Evolutionary conservation across 2,329 filamentous ascomycete genomes (phyloP).

Genomic region (Aspergillus neotritici): DNA sequence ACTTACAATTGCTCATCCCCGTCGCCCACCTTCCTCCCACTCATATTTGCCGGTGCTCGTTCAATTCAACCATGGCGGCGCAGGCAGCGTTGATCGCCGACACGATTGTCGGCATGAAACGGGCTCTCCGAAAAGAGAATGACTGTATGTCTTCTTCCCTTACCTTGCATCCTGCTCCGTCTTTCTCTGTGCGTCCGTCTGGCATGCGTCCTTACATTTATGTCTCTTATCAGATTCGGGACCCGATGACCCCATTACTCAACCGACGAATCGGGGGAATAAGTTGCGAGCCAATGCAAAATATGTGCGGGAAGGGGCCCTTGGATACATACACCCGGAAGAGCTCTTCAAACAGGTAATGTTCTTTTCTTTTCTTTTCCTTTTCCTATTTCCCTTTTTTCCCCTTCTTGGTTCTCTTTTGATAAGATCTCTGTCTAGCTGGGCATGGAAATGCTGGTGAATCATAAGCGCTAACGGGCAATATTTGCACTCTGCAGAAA

Average conservation of each 20-base stretch:
- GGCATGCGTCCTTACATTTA: slow-evolving; percentile 9
- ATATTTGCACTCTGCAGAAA: slow-evolving; percentile 36
- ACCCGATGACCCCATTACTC: slow-evolving; percentile 50
- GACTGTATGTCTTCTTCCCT: slow-evolving; percentile 32
- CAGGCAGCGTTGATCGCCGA: slow-evolving; percentile 46
- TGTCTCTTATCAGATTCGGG: slow-evolving; percentile 25
- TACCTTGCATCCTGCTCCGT: background rate
- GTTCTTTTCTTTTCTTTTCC: background rate
- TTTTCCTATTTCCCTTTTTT: background rate
- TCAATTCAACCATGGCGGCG: slow-evolving; percentile 34
- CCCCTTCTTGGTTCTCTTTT: background rate
- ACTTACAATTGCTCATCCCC: background rate
- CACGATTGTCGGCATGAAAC: slow-evolving; percentile 52
- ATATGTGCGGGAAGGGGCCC: slow-evolving; percentile 51
- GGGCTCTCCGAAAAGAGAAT: slow-evolving; percentile 44
- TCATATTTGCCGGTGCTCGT: slow-evolving; percentile 1
- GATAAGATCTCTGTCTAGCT: too few relatives aligned
- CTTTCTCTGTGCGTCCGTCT: slow-evolving; percentile 5
- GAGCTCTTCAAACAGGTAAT: slow-evolving; percentile 54
- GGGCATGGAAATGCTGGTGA: too few relatives aligned
- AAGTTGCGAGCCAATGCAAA: slow-evolving; percentile 56
- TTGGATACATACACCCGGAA: slow-evolving; percentile 48
- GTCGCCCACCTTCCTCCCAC: slow-evolving; percentile 3
- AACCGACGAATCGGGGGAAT: slow-evolving; percentile 55
- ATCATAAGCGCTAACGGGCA: slow-evolving; percentile 6